Conservation (phyloP, 106 monocot species). For the Dioscorea zingiberensis region DNA sequence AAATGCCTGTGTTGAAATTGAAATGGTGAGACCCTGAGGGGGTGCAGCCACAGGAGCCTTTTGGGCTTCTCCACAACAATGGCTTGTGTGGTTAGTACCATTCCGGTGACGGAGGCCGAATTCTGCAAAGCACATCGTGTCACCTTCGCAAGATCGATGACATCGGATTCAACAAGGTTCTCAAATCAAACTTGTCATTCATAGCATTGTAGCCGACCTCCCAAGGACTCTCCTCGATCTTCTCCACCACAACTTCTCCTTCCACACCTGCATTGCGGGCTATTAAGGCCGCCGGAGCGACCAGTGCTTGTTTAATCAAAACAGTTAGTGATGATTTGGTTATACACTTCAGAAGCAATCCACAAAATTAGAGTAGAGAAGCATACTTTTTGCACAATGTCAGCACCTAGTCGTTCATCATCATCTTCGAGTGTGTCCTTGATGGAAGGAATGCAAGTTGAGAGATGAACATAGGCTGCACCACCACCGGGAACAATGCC, state of each 20-base stretch:
- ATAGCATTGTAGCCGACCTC: slow-evolving; percentile 84
- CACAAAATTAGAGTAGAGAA: too few relatives aligned
- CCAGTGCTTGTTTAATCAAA: slow-evolving; percentile 35
- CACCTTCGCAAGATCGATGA: slow-evolving; percentile 85
- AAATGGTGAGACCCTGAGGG: slow-evolving; percentile 21
- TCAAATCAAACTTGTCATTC: slow-evolving; percentile 71
- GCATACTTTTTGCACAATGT: slow-evolving; percentile 71
- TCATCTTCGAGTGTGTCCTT: slow-evolving; percentile 67
- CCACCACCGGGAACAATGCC: slow-evolving; percentile 91
- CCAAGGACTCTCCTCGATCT: slow-evolving; percentile 59
- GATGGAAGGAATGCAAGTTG: slow-evolving; percentile 61
- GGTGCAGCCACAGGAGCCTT: slow-evolving; percentile 35
- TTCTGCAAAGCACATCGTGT: slow-evolving; percentile 75
- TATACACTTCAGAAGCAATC: too few relatives aligned
- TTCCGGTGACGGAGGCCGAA: slow-evolving; percentile 77
- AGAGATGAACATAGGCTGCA: slow-evolving; percentile 70
- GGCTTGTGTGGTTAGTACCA: slow-evolving; percentile 79
- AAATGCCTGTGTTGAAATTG: background rate
- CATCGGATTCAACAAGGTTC: slow-evolving; percentile 66
- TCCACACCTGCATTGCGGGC: slow-evolving; percentile 85
- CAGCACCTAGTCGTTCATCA: slow-evolving; percentile 72
- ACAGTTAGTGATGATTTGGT: too few relatives aligned
- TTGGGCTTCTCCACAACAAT: slow-evolving; percentile 86
- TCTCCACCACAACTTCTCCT: slow-evolving; percentile 93
- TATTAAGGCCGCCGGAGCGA: slow-evolving; percentile 71